Conservation (phyloP, 2,329 filamentous ascomycete genomes). For the Karstenula rhodostoma region DNA sequence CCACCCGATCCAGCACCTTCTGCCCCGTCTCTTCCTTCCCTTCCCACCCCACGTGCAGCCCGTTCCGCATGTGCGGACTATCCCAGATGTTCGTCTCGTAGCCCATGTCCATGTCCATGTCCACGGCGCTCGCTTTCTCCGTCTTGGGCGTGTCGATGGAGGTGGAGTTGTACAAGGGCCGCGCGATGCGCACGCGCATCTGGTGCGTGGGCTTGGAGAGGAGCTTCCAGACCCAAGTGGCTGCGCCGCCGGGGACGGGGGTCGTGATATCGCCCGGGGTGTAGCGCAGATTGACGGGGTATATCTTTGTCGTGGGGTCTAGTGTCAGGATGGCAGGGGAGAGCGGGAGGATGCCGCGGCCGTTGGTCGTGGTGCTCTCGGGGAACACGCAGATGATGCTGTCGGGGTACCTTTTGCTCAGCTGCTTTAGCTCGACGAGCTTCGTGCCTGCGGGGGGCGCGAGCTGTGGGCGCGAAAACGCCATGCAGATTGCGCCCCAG, state of each 20-base stretch:
- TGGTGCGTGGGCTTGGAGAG: constrained; percentile 85
- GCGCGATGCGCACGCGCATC: constrained; percentile 89
- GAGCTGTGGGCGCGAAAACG: constrained; percentile 67
- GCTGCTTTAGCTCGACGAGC: constrained; percentile 50
- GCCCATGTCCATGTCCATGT: constrained; percentile 28
- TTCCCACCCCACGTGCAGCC: constrained; percentile 16
- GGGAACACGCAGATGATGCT: constrained; percentile 88
- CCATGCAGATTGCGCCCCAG: constrained; percentile 75
- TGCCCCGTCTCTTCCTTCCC: constrained; percentile 61
- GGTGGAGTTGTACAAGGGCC: constrained; percentile 64
- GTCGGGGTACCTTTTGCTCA: constrained; percentile 73
- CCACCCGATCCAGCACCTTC: constrained; percentile 77
- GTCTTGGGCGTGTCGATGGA: constrained; percentile 27
- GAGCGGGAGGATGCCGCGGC: constrained; percentile 85
- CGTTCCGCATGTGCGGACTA: constrained; percentile 33
- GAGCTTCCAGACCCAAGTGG: constrained; percentile 83
- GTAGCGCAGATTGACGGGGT: constrained; percentile 90
- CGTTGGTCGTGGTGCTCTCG: constrained; percentile 94
- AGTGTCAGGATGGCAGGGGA: constrained; percentile 77
- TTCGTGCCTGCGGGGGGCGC: constrained; percentile 42
- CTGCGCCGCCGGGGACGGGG: constrained; percentile 78
- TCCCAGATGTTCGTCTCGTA: constrained; percentile 47
- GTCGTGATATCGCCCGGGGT: constrained; percentile 90
- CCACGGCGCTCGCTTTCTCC: constrained; percentile 25
- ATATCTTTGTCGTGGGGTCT: constrained; percentile 76